phyloP scores from a whole-genome alignment of 306 rosid genomes.

The Cicer cuneatum region DNA sequence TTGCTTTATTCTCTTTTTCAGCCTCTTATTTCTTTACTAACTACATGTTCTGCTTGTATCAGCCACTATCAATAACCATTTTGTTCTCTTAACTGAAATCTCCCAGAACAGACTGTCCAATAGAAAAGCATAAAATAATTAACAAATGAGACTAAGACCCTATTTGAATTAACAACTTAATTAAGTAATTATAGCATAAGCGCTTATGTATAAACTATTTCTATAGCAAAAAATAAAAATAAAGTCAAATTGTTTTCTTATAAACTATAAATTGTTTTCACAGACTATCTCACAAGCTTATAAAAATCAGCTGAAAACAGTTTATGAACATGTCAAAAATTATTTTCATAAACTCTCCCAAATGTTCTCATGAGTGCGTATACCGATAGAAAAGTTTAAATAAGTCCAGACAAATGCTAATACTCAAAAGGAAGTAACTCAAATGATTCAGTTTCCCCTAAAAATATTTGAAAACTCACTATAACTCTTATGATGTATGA shows the following conservation, averaged over 20 bases:
- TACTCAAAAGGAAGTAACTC: slow-evolving; percentile 1
- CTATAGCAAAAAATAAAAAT: background rate
- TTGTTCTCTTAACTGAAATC: slow-evolving; percentile 51
- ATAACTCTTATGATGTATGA: slow-evolving; percentile 17
- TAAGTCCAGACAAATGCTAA: background rate
- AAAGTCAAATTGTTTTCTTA: background rate
- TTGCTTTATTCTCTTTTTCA: slow-evolving; percentile 32
- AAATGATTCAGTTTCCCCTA: background rate
- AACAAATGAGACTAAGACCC: background rate
- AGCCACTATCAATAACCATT: slow-evolving; percentile 31
- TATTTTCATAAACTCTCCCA: background rate
- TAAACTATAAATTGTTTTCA: background rate
- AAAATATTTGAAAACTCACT: slow-evolving; percentile 6
- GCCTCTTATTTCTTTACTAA: slow-evolving; percentile 36
- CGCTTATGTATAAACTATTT: background rate
- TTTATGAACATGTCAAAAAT: background rate
- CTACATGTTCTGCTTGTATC: slow-evolving; percentile 40
- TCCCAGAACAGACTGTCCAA: slow-evolving; percentile 67
- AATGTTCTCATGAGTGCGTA: background rate
- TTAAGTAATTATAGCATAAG: background rate
- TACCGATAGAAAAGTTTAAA: background rate
- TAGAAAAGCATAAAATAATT: slow-evolving; percentile 26
- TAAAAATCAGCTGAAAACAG: background rate
- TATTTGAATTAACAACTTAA: background rate
- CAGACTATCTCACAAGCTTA: background rate